Evolutionary conservation across 148 eudicot species (phyloP).

Genomic region (Nyssa sinensis): DNA sequence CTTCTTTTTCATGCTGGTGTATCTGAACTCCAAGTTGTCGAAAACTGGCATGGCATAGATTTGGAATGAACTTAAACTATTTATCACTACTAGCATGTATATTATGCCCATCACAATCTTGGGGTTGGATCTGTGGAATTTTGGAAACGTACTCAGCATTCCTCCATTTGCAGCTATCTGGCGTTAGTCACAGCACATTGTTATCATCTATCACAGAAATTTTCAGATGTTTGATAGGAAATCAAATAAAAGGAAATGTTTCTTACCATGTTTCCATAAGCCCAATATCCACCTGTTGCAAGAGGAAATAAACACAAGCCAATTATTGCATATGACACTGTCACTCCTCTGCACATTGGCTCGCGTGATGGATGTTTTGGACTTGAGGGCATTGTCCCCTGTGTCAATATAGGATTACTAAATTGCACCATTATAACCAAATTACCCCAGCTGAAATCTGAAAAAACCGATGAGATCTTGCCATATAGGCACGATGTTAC

Average conservation of each 20-base stretch:
- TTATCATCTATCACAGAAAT: background rate
- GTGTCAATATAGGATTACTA: background rate
- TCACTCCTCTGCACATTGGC: slow-evolving; percentile 60
- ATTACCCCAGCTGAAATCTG: too few relatives aligned
- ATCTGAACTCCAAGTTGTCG: slow-evolving; percentile 59
- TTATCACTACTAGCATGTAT: slow-evolving; percentile 37
- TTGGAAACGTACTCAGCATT: slow-evolving; percentile 19
- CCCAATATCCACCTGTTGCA: slow-evolving; percentile 66
- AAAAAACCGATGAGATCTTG: too few relatives aligned
- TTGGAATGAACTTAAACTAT: slow-evolving; percentile 48
- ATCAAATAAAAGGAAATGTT: background rate
- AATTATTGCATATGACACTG: slow-evolving; percentile 34
- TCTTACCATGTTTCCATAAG: slow-evolving; percentile 52
- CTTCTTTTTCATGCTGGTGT: slow-evolving; percentile 22
- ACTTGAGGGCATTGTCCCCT: slow-evolving; percentile 65
- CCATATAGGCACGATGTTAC: too few relatives aligned
- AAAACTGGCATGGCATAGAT: slow-evolving; percentile 55
- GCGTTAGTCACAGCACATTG: background rate
- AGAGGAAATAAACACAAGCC: slow-evolving; percentile 53
- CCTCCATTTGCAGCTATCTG: slow-evolving; percentile 30
- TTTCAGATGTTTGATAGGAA: background rate
- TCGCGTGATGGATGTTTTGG: slow-evolving; percentile 29
- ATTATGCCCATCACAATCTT: slow-evolving; percentile 31
- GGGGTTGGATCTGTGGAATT: slow-evolving; percentile 23
- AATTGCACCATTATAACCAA: too few relatives aligned